phyloP scores from a whole-genome alignment of 2,329 filamentous ascomycete species.

The Calycina marina region DNA sequence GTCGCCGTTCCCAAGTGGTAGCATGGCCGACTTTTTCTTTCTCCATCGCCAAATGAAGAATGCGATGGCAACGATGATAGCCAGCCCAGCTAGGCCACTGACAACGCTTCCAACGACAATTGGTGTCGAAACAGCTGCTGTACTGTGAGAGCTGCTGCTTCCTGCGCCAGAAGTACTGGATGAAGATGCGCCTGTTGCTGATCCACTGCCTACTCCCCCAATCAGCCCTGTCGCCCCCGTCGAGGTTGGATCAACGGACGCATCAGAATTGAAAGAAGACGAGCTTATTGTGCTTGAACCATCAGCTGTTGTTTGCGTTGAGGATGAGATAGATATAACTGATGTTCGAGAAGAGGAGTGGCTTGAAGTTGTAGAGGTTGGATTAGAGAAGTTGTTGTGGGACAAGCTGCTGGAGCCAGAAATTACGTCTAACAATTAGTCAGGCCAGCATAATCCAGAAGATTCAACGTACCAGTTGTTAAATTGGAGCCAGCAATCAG shows the following conservation, averaged over 20 bases:
- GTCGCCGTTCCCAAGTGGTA: slow-evolving; percentile 15
- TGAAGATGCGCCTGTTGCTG: slow-evolving; percentile 9
- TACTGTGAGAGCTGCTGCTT: slow-evolving; percentile 3
- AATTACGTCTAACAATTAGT: too few species aligned
- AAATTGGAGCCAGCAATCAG: slow-evolving; percentile 19
- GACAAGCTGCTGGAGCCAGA: slow-evolving; percentile 8
- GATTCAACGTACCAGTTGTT: slow-evolving; percentile 17
- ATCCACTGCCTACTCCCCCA: slow-evolving; percentile 5
- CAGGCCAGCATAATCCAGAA: too few species aligned
- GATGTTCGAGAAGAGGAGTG: slow-evolving; percentile 4
- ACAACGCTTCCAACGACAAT: slow-evolving; percentile 20
- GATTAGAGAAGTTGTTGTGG: slow-evolving; percentile 5
- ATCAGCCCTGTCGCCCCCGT: slow-evolving; percentile 3
- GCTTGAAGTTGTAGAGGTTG: slow-evolving; percentile 6
- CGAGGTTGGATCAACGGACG: slow-evolving; percentile 4
- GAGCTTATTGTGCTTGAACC: slow-evolving; percentile 1
- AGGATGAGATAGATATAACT: slow-evolving; percentile 4
- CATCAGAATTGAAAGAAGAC: background rate
- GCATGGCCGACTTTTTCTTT: slow-evolving; percentile 29
- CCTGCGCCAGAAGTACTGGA: slow-evolving; percentile 10
- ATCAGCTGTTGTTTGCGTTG: slow-evolving; percentile 1
- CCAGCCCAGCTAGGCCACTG: slow-evolving; percentile 36
- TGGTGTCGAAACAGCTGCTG: slow-evolving; percentile 12
- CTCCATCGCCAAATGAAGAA: slow-evolving; percentile 39
- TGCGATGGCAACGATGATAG: slow-evolving; percentile 38